phyloP scores from a whole-genome alignment of 164 flowering plant species.

The Annona squamosa region DNA sequence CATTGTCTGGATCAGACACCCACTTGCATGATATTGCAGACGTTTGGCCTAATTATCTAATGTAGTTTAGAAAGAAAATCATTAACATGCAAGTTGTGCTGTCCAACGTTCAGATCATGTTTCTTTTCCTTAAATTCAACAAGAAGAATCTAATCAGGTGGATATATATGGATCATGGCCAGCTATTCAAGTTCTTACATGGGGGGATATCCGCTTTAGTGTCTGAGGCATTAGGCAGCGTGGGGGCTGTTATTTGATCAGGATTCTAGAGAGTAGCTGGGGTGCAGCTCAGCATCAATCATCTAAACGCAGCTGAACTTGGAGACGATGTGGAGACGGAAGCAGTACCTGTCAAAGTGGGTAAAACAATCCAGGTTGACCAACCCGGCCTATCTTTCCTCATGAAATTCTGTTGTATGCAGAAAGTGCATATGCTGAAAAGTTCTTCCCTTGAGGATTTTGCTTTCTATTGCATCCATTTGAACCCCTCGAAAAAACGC shows the following conservation, averaged over 20 bases:
- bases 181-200: slow-evolving; percentile 57
- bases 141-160: background rate
- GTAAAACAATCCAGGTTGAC: slow-evolving; percentile 58
- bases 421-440: no score
- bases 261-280: slow-evolving; percentile 66
- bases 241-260: slow-evolving; percentile 65
- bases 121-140: no score
- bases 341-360: slow-evolving; percentile 47
- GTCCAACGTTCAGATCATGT: no score
- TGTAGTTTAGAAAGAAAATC: no score
- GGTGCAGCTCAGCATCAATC: slow-evolving; percentile 64
- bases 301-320: slow-evolving; percentile 41
- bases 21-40: no score
- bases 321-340: slow-evolving; percentile 54
- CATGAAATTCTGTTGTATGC: background rate
- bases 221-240: slow-evolving; percentile 61
- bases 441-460: no score
- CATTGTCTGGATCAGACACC: no score
- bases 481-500: no score
- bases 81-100: no score
- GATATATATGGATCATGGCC: background rate
- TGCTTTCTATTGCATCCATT: no score
- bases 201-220: slow-evolving; percentile 69
- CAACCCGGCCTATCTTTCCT: background rate
- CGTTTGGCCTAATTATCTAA: no score